These are phyloP conservation scores for Mucor lusitanicus DNA, from an alignment of 371 early-diverging fungal species.

Conservation along the genomic window DNA sequence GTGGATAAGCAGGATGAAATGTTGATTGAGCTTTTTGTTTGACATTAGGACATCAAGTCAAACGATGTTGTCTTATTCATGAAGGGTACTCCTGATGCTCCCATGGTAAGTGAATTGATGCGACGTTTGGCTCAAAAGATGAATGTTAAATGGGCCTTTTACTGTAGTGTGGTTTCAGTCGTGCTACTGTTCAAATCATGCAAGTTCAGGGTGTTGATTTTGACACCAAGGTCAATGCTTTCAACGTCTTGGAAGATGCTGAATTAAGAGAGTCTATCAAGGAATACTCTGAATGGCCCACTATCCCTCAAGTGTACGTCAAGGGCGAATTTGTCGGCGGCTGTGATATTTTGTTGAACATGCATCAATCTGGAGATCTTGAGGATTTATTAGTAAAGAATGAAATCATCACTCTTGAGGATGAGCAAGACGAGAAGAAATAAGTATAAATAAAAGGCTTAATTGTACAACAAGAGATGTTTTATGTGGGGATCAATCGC, in stretches of 20 bases:
- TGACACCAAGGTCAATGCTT: slow-evolving; percentile 63
- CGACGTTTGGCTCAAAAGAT: background rate
- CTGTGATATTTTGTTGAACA: slow-evolving; percentile 90
- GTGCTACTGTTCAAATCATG: slow-evolving; percentile 90
- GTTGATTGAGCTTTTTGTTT: background rate
- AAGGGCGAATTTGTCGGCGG: slow-evolving; percentile 98
- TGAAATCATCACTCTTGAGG: slow-evolving; percentile 62
- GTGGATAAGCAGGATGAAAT: background rate
- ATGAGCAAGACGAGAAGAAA: slow-evolving; percentile 26
- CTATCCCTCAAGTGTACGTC: slow-evolving; percentile 97
- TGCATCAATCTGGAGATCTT: slow-evolving; percentile 92
- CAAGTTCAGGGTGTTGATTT: slow-evolving; percentile 82
- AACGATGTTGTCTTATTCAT: slow-evolving; percentile 87
- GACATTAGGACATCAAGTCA: slow-evolving; percentile 62
- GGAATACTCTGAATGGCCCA: slow-evolving; percentile 97
- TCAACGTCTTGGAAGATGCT: slow-evolving; percentile 89
- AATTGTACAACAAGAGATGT: background rate
- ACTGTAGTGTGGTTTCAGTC: slow-evolving; percentile 89
- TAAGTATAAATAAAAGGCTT: background rate
- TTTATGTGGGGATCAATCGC: background rate
- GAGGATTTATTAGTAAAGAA: slow-evolving; percentile 83
- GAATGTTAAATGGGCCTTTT: background rate
- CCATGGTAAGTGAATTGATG: slow-evolving; percentile 38
- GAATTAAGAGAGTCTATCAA: slow-evolving; percentile 92
- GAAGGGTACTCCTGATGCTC: slow-evolving; percentile 93